phyloP scores from a whole-genome alignment of 208 protist species.

The Lotmaria passim region DNA sequence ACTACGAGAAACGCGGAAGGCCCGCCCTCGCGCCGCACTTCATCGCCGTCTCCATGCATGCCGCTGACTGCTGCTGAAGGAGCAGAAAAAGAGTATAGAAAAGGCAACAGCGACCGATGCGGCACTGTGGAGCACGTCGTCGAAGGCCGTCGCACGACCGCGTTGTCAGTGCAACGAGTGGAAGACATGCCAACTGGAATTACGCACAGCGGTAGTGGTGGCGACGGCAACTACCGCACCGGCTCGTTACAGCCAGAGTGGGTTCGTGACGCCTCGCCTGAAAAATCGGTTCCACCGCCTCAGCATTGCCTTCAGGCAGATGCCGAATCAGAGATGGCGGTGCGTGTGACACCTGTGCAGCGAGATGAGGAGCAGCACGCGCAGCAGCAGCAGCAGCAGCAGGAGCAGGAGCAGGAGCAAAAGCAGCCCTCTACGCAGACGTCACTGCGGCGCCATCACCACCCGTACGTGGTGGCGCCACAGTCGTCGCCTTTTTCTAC shows the following conservation, averaged over 20 bases:
- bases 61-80: neutral
- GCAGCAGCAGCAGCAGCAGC: slow-evolving; percentile 13
- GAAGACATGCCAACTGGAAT: neutral
- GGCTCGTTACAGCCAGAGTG: neutral
- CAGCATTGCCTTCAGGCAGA: no score
- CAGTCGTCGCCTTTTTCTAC: slow-evolving; percentile 18
- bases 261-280: slow-evolving; percentile 9
- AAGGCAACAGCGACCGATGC: neutral
- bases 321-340: no score
- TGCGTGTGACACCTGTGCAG: no score
- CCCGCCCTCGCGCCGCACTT: neutral
- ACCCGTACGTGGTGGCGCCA: neutral
- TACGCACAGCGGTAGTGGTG: neutral
- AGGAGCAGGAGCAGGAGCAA: neutral
- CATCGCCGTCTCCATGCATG: slow-evolving; percentile 9
- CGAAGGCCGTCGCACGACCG: slow-evolving; percentile 35
- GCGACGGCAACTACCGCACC: no score
- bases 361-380: slow-evolving; percentile 1
- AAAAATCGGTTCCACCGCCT: neutral
- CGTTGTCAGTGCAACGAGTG: slow-evolving; percentile 13
- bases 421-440: slow-evolving; percentile 29
- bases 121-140: slow-evolving; percentile 15
- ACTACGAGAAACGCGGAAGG: slow-evolving; percentile 18
- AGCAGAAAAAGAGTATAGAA: neutral
- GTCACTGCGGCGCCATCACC: slow-evolving; percentile 12